phyloP scores from a whole-genome alignment of 495 filamentous ascomycete species.

The Penicillium bovifimosum region DNA sequence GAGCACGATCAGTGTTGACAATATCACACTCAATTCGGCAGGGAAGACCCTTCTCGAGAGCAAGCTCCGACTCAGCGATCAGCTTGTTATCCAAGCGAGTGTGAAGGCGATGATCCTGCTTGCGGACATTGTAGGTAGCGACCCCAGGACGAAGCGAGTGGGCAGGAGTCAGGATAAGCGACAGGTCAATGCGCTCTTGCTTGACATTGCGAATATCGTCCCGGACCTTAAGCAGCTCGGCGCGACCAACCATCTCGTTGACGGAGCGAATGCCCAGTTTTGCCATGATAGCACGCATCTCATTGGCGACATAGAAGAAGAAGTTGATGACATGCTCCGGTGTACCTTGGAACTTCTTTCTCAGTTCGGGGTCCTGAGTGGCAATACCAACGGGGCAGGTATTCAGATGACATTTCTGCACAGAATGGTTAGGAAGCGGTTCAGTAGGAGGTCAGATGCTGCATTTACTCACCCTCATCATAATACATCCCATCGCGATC shows the following conservation, averaged over 20 bases:
- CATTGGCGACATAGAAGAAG: slow-evolving; percentile 98
- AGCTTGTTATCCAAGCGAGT: slow-evolving; percentile 97
- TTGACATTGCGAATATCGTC: slow-evolving; percentile 87
- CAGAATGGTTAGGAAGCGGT: neutral
- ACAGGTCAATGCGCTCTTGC: slow-evolving; percentile 90
- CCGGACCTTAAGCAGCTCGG: slow-evolving; percentile 78
- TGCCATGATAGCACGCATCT: slow-evolving; percentile 97
- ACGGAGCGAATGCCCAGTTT: slow-evolving; percentile 90
- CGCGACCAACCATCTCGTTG: slow-evolving; percentile 98
- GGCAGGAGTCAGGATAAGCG: slow-evolving; percentile 91
- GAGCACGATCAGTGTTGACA: slow-evolving; percentile 93
- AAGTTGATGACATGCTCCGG: slow-evolving; percentile 99
- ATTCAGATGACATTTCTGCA: slow-evolving; percentile 53
- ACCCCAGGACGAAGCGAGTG: slow-evolving; percentile 95
- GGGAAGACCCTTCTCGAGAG: slow-evolving; percentile 91
- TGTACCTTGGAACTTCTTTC: slow-evolving; percentile 90
- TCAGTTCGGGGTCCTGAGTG: slow-evolving; percentile 90
- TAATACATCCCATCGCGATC: slow-evolving; percentile 96
- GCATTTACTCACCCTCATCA: slow-evolving; percentile 64
- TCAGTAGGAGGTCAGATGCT: neutral
- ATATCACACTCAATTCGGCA: slow-evolving; percentile 96
- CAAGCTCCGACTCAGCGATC: slow-evolving; percentile 94
- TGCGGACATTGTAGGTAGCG: slow-evolving; percentile 97
- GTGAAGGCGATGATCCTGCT: slow-evolving; percentile 94
- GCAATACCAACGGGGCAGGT: slow-evolving; percentile 97